Evolutionary conservation across 129 eudicot genomes (phyloP).

Genomic region (Flaveria trinervia): DNA sequence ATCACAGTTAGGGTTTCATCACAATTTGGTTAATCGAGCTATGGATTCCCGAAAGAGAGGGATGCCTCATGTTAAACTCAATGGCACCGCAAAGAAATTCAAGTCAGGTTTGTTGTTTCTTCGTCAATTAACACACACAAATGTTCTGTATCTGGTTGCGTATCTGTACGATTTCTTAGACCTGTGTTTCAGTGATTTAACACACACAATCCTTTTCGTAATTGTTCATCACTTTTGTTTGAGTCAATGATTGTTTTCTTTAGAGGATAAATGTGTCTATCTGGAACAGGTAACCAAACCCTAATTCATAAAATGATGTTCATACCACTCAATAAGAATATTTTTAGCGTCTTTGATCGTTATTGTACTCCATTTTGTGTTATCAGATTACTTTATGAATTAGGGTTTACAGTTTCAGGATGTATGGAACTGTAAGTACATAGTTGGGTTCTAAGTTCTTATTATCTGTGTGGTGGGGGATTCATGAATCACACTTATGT

Average conservation of each 20-base stretch:
- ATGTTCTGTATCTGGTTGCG: background rate
- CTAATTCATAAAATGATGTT: background rate
- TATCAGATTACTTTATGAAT: background rate
- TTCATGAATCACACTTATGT: background rate
- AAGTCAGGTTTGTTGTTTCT: conserved; percentile 46
- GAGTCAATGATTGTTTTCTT: background rate
- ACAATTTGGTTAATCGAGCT: conserved; percentile 16
- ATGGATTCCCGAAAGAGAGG: conserved; percentile 75
- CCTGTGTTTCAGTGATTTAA: too few relatives aligned
- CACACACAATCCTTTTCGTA: background rate
- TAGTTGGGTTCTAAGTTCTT: background rate
- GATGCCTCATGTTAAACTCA: conserved; percentile 39
- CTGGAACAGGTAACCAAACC: background rate
- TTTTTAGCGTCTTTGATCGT: background rate
- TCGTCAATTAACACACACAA: background rate
- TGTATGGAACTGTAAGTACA: background rate
- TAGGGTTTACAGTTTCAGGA: background rate
- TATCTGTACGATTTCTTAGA: too few relatives aligned
- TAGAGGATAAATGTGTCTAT: background rate
- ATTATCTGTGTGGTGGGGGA: background rate
- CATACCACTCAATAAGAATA: too few relatives aligned
- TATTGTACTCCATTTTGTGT: background rate
- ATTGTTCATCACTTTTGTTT: background rate
- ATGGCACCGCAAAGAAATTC: conserved; percentile 66
- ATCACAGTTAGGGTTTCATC: conserved; percentile 11